phyloP scores from a whole-genome alignment of 129 eudicot species.

The Centella asiatica region DNA sequence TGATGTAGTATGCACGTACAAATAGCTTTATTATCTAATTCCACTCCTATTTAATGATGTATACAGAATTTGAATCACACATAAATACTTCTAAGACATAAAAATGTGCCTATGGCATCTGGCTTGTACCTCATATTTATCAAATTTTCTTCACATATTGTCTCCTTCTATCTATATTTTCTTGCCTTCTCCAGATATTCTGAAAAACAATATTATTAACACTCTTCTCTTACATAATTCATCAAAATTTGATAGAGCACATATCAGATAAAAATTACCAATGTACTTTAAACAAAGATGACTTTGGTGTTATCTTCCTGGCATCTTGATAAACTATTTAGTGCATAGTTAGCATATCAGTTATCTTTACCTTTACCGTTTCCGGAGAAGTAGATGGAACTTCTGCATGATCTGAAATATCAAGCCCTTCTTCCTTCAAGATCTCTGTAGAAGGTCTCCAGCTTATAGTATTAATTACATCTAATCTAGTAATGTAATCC shows the following conservation, averaged over 20 bases:
- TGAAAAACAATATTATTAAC: not conserved
- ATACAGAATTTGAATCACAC: too few relatives aligned
- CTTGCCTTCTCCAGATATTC: not conserved
- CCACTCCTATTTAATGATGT: too few relatives aligned
- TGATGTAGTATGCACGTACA: too few relatives aligned
- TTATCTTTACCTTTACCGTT: slow-evolving; percentile 46
- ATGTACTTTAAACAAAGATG: not conserved
- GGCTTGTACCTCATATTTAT: too few relatives aligned
- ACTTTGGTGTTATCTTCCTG: not conserved
- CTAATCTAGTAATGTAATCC: slow-evolving; percentile 40
- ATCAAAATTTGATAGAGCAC: too few relatives aligned
- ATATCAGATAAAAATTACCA: not conserved
- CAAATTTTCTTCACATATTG: too few relatives aligned
- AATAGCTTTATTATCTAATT: too few relatives aligned
- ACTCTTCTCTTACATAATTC: not conserved
- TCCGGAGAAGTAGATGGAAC: slow-evolving; percentile 29
- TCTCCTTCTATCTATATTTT: too few relatives aligned
- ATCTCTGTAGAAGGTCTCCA: slow-evolving; percentile 88
- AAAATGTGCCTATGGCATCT: too few relatives aligned
- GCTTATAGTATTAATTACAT: slow-evolving; percentile 38
- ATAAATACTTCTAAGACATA: too few relatives aligned
- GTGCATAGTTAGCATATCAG: not conserved
- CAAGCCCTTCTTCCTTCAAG: slow-evolving; percentile 88
- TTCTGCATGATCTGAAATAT: slow-evolving; percentile 35
- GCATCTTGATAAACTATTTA: not conserved